These are phyloP conservation scores for Exophiala alcalophila DNA, from an alignment of 2,329 filamentous ascomycete species.

Conservation along the genomic window DNA sequence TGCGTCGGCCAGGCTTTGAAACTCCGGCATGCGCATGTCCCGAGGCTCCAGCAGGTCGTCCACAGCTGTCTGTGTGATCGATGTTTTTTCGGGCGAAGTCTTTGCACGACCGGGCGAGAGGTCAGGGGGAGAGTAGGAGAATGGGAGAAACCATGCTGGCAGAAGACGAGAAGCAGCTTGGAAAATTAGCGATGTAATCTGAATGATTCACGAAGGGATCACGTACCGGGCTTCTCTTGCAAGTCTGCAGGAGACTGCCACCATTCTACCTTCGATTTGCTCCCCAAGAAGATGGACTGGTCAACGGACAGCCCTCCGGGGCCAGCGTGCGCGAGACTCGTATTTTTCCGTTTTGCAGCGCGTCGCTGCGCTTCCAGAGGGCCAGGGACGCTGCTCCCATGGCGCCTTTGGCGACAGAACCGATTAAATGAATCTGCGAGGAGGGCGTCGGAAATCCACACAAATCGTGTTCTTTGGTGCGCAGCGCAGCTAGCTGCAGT, in stretches of 20 bases:
- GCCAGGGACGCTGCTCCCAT: conserved; percentile 61
- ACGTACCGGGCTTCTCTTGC: conserved; percentile 3
- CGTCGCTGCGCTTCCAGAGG: conserved; percentile 60
- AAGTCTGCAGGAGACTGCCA: conserved; percentile 19
- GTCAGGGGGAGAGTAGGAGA: neutral
- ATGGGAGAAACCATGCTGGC: conserved; percentile 16
- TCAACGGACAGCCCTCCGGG: conserved; percentile 36
- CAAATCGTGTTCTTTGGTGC: conserved; percentile 14
- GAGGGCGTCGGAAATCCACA: conserved; percentile 49
- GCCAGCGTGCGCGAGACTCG: conserved; percentile 42
- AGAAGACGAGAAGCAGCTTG: conserved; percentile 11
- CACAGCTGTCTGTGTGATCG: too few relatives aligned
- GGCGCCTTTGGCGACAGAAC: conserved; percentile 47
- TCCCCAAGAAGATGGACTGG: conserved; percentile 42
- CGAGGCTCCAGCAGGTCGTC: too few relatives aligned
- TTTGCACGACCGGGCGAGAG: too few relatives aligned
- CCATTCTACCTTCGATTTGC: conserved; percentile 23
- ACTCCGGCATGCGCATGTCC: too few relatives aligned
- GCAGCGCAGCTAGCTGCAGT: conserved; percentile 24
- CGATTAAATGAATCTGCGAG: conserved; percentile 49
- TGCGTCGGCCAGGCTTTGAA: conserved; percentile 15
- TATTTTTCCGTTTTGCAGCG: conserved; percentile 56
- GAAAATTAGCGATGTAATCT: too few relatives aligned
- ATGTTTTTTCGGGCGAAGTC: too few relatives aligned
- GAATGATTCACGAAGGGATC: neutral